A percentile compares a stretch with the other conserved stretches of the same genome.
These are phyloP conservation scores for Austroboletus novae-zelandiae DNA, from an alignment of 1,284 basidiomycete species.

Conservation along the genomic window DNA sequence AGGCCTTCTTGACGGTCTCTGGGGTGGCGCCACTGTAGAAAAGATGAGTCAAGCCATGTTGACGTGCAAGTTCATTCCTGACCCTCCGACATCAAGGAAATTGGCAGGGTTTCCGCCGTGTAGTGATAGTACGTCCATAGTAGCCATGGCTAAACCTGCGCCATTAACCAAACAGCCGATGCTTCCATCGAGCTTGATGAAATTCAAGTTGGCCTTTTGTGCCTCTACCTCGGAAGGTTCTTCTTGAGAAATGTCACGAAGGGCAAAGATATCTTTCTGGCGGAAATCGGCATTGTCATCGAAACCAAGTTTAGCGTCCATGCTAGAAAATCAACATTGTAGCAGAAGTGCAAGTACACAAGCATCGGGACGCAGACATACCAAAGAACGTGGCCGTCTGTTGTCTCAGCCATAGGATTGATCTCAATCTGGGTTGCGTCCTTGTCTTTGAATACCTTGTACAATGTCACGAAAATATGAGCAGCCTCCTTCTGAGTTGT, in stretches of 20 bases:
- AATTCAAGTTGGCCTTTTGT: constrained; percentile 94
- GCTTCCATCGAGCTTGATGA: constrained; percentile 98
- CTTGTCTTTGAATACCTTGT: constrained; percentile 98
- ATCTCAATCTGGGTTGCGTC: constrained; percentile 99
- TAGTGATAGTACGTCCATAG: constrained; percentile 97
- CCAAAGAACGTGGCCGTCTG: constrained; percentile 94
- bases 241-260: constrained; percentile 94
- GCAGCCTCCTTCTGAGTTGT: constrained; percentile 81
- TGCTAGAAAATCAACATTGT: constrained; percentile 50
- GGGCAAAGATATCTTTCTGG: constrained; percentile 86
- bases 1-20: constrained; percentile 98
- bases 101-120: constrained; percentile 97
- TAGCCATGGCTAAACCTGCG: constrained; percentile 99
- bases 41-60: constrained; percentile 6
- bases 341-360: constrained; percentile 2
- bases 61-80: constrained; percentile 2
- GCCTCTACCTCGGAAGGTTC: constrained; percentile 96
- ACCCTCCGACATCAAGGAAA: constrained; percentile 98
- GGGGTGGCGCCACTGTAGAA: constrained; percentile 85
- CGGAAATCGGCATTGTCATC: constrained; percentile 99
- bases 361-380: constrained; percentile 36
- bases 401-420: constrained; percentile 96
- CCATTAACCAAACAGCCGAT: constrained; percentile 99
- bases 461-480: constrained; percentile 92
- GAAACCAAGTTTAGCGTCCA: constrained; percentile 99